A percentile compares a stretch with the other conserved stretches of the same genome.
Conservation (phyloP, 2,329 filamentous ascomycete species). For the Ploettnerulaceae sp. region DNA sequence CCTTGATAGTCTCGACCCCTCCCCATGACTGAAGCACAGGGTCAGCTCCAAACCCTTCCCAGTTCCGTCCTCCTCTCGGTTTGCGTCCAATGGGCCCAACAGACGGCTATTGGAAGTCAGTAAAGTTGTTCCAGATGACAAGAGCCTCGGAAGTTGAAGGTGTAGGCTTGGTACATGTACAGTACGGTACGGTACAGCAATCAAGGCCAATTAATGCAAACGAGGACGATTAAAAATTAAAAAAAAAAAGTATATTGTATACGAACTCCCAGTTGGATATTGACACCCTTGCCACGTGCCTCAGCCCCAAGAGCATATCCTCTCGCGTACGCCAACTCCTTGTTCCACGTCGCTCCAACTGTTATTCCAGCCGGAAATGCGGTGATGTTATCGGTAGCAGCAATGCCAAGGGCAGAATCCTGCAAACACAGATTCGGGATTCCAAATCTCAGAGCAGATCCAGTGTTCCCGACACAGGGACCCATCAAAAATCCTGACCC, state of each 20-base stretch:
- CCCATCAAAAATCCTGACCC: slow-evolving; percentile 68
- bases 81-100: slow-evolving; percentile 70
- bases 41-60: slow-evolving; percentile 71
- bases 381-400: slow-evolving; percentile 68
- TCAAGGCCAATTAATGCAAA: no score
- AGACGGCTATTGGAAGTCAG: slow-evolving; percentile 28
- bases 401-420: slow-evolving; percentile 66
- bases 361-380: slow-evolving; percentile 79
- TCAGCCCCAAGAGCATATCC: slow-evolving; percentile 66
- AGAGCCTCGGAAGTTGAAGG: no score
- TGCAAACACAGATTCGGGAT: slow-evolving; percentile 69
- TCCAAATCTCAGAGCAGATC: slow-evolving; percentile 63
- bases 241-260: no score
- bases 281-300: slow-evolving; percentile 67
- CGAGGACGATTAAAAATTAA: no score
- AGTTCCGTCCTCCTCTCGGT: slow-evolving; percentile 67
- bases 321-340: slow-evolving; percentile 63
- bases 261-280: slow-evolving; percentile 57
- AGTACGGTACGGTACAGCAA: no score
- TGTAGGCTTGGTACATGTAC: no score
- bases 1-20: slow-evolving; percentile 48
- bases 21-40: slow-evolving; percentile 56
- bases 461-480: slow-evolving; percentile 71
- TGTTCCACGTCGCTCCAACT: slow-evolving; percentile 69
- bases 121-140: no score